Evolutionary conservation across 768 basidiomycete species (phyloP), one percentile per base, ranked within the genome.

Genomic region (Mycena alexandri): DNA sequence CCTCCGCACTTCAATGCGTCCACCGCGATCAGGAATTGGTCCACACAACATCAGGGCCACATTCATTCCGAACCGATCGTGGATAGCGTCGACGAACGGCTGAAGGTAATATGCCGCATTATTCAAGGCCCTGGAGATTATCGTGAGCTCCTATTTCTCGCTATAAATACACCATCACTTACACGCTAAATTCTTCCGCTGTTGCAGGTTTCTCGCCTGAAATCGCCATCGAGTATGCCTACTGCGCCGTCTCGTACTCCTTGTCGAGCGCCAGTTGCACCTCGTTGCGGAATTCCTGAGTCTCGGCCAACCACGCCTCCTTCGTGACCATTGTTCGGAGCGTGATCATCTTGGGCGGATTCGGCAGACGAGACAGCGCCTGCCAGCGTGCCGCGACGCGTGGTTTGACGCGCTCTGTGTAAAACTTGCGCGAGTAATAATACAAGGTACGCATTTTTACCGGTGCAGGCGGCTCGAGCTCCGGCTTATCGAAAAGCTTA

Each of bases 11-110:
- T 58, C 56, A 16, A 58, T 58, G 17, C 42, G 13, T 14, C 57
- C 57, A 8, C 57, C 57, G 19, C 55, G 55, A 12, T 56, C 55
- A 1, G 55, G 41, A 13, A 56, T 43, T 1, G 55, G 55, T 13
- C 57, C 44, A 24, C 42, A 59, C 42, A 59, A 24, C 29, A 59
- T 0, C 22, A 59, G 34, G 0, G 44, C 7, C 5, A 59, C 17
- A 34, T 59, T 59, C 57, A 59, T 47, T n/a, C 57, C 57, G 13
- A 59, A 59, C 16, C 25, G 57, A 17, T 16, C 13, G 29, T n/a
- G 46, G 14, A 29, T 46, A 1, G 52, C 33, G 6, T 53, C 52
- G 1, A 29, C 52, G 9, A 53, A 53, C 7, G 52, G 52, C n/a
- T 36, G 34, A 33, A 53, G 1, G 7, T 53, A 53, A 21, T 19